A percentile compares a stretch with the other conserved stretches of the same genome.
phyloP scores from a whole-genome alignment of 2,329 filamentous ascomycete genomes.

The Colletotrichum trifolii region DNA sequence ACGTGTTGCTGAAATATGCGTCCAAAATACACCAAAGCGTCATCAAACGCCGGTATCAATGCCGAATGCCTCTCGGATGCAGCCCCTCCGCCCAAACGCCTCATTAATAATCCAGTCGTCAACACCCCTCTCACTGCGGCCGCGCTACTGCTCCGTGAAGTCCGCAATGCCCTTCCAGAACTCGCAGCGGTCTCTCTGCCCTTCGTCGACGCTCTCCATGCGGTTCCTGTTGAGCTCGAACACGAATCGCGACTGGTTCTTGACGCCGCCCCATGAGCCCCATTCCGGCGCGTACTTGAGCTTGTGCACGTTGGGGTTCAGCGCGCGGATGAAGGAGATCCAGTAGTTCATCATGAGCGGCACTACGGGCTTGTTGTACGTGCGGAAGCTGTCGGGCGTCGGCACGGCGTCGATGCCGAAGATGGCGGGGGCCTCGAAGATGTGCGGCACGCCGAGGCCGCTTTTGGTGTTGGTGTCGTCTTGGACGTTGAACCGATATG shows the following conservation, averaged over 20 bases:
- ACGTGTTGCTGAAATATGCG: no score
- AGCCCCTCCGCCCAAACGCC: conserved; percentile 9
- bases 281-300: conserved; percentile 51
- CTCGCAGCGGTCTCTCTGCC: conserved; percentile 50
- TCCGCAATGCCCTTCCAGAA: conserved; percentile 54
- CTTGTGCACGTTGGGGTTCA: conserved; percentile 56
- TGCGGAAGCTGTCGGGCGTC: conserved; percentile 52
- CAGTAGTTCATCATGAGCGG: conserved; percentile 61
- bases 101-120: conserved; percentile 13
- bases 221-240: conserved; percentile 53
- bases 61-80: background rate
- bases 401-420: conserved; percentile 55
- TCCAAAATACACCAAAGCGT: background rate
- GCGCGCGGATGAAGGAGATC: conserved; percentile 58
- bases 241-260: conserved; percentile 47
- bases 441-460: conserved; percentile 61
- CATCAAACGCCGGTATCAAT: conserved; percentile 18
- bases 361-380: conserved; percentile 57
- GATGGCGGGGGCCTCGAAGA: conserved; percentile 59
- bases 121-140: background rate
- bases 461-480: conserved; percentile 48
- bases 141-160: conserved; percentile 38
- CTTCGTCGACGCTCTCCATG: conserved; percentile 52
- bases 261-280: conserved; percentile 49
- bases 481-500: conserved; percentile 62